A percentile compares a stretch with the other conserved stretches of the same genome.
phyloP scores from a whole-genome alignment of 805 yeast genomes.

The Candida qinlingensis region DNA sequence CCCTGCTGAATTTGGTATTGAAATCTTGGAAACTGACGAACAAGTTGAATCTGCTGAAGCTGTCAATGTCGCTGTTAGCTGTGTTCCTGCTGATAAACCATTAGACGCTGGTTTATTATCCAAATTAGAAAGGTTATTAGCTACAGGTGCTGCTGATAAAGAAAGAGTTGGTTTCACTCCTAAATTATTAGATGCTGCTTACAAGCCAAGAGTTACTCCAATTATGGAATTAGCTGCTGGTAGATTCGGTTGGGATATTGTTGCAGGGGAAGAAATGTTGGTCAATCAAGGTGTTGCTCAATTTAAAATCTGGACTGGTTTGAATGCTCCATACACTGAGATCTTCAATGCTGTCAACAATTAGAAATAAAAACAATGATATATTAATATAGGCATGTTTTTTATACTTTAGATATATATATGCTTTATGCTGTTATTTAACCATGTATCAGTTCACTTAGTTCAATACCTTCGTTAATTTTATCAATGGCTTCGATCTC shows the following conservation, averaged over 20 bases:
- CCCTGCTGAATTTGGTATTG: slow-evolving; percentile 55
- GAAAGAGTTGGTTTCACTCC: slow-evolving; percentile 39
- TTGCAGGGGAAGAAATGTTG: slow-evolving; percentile 88
- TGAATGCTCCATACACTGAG: slow-evolving; percentile 55
- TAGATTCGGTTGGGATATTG: slow-evolving; percentile 66
- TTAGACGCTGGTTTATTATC: slow-evolving; percentile 46
- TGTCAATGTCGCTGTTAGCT: slow-evolving; percentile 63
- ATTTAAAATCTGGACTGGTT: slow-evolving; percentile 70
- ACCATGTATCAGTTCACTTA: slow-evolving; percentile 22
- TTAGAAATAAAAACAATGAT: background rate
- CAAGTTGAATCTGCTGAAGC: slow-evolving; percentile 36
- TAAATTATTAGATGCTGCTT: slow-evolving; percentile 84
- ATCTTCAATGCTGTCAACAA: slow-evolving; percentile 54
- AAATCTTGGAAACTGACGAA: slow-evolving; percentile 44
- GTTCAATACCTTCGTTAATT: slow-evolving; percentile 25
- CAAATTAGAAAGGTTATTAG: slow-evolving; percentile 43
- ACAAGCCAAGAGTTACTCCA: slow-evolving; percentile 84
- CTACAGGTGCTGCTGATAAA: slow-evolving; percentile 30
- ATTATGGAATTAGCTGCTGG: slow-evolving; percentile 72
- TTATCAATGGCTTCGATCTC: slow-evolving; percentile 22
- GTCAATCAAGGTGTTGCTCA: slow-evolving; percentile 92
- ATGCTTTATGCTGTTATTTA: background rate
- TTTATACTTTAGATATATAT: background rate
- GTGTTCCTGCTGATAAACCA: slow-evolving; percentile 80
- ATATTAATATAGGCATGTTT: background rate